Percentiles rank a stretch among this genome's conserved stretches.
phyloP scores from a whole-genome alignment of 306 rosid species.

The Abrus precatorius region DNA sequence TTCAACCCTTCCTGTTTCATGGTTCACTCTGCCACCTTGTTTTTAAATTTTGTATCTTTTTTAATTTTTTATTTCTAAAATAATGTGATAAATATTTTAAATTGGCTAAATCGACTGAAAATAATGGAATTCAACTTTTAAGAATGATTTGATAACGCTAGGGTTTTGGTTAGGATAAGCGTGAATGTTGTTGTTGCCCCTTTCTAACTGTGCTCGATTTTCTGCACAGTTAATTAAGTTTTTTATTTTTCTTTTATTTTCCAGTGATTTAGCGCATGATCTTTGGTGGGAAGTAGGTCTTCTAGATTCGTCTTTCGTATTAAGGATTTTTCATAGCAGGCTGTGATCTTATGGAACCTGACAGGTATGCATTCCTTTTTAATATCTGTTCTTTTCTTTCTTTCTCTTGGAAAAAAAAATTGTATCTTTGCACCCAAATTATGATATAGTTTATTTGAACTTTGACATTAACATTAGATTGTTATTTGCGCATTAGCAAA shows the following conservation, averaged over 20 bases:
- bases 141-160: conserved; percentile 10
- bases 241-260: neutral
- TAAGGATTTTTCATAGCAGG: neutral
- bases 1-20: conserved; percentile 23
- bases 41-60: neutral
- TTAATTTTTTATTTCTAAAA: neutral
- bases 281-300: conserved; percentile 30
- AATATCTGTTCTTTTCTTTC: conserved; percentile 13
- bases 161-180: conserved; percentile 42
- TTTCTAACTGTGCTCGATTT: neutral
- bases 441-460: neutral
- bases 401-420: neutral
- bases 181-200: neutral
- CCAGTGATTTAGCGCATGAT: conserved; percentile 44
- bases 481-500: neutral
- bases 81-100: neutral
- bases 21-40: conserved; percentile 41
- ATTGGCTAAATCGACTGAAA: neutral
- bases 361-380: conserved; percentile 51
- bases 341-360: conserved; percentile 57
- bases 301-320: conserved; percentile 31
- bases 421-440: neutral
- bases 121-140: neutral
- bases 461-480: conserved; percentile 2
- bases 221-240: neutral